A percentile compares a stretch with the other conserved stretches of the same genome.
phyloP scores from a whole-genome alignment of 2,329 filamentous ascomycete genomes.

The Capronia epimyces region DNA sequence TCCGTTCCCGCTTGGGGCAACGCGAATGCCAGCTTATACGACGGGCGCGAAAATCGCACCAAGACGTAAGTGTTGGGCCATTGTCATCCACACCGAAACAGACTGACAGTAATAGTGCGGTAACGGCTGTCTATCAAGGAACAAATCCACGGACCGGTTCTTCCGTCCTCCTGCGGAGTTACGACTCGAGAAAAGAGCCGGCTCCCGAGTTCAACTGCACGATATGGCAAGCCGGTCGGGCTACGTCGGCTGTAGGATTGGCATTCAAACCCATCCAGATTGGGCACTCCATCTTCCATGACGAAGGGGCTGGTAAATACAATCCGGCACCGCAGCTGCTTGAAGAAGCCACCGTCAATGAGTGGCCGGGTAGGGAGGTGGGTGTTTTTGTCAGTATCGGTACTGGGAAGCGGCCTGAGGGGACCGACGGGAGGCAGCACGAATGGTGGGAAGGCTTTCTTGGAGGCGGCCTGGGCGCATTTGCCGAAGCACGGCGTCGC shows the following conservation, averaged over 20 bases:
- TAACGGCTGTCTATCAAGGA: conserved; percentile 86
- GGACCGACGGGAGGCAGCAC: conserved; percentile 62
- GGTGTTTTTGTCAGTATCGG: conserved; percentile 90
- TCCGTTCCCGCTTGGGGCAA: conserved; percentile 60
- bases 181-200: conserved; percentile 88
- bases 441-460: conserved; percentile 91
- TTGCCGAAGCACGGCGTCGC: conserved; percentile 78
- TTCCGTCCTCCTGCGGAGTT: conserved; percentile 77
- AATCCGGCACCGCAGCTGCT: conserved; percentile 81
- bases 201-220: conserved; percentile 88
- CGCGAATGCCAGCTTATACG: conserved; percentile 80
- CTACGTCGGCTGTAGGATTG: conserved; percentile 83
- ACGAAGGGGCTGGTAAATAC: conserved; percentile 85
- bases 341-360: conserved; percentile 88
- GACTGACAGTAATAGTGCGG: conserved; percentile 53
- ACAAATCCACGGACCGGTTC: conserved; percentile 59
- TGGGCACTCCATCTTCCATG: conserved; percentile 87
- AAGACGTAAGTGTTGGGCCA: conserved; percentile 66
- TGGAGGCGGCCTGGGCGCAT: conserved; percentile 67
- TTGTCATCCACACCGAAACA: conserved; percentile 11
- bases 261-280: conserved; percentile 96
- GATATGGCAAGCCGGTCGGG: conserved; percentile 93
- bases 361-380: conserved; percentile 90
- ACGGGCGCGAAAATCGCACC: conserved; percentile 74
- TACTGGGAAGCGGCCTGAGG: conserved; percentile 77